These are phyloP conservation scores for Kwoniella sp. DNA, from an alignment of 768 basidiomycete genomes.

Conservation along the genomic window DNA sequence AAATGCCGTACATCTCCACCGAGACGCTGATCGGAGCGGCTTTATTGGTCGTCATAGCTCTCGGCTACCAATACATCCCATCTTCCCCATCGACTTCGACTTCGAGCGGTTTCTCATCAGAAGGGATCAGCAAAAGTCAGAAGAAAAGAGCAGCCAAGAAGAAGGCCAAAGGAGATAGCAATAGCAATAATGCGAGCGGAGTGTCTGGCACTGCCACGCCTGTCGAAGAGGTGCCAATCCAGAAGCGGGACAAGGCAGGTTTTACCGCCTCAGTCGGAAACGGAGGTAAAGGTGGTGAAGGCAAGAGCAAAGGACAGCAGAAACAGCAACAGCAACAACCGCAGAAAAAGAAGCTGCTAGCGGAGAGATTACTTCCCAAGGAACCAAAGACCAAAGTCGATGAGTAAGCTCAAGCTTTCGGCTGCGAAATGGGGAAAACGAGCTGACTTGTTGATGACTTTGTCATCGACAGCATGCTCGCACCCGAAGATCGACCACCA, in stretches of 20 bases:
- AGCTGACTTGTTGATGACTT: background rate
- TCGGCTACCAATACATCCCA: constrained; percentile 45
- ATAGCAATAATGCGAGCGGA: constrained; percentile 3
- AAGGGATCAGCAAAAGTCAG: background rate
- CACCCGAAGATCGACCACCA: constrained; percentile 43
- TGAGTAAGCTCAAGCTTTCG: constrained; percentile 37
- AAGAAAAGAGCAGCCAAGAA: constrained; percentile 20
- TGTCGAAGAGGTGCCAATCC: background rate
- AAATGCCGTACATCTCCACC: constrained; percentile 51
- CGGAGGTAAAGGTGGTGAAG: background rate
- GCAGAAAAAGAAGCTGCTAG: constrained; percentile 43
- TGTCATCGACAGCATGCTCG: constrained; percentile 39
- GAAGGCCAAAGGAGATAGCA: constrained; percentile 1
- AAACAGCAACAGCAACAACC: too few species aligned
- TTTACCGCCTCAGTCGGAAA: background rate
- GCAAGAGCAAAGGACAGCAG: background rate
- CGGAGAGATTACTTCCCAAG: constrained; percentile 45
- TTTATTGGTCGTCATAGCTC: constrained; percentile 38
- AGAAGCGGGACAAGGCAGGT: background rate
- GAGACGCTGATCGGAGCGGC: constrained; percentile 45
- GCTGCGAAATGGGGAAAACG: background rate
- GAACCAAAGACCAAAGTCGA: constrained; percentile 44
- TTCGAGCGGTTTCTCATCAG: background rate
- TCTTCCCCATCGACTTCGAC: constrained; percentile 1
- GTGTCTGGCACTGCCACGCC: background rate